These are phyloP conservation scores for Neonectria coccinea DNA, from an alignment of 2,329 filamentous ascomycete species.

Conservation along the genomic window DNA sequence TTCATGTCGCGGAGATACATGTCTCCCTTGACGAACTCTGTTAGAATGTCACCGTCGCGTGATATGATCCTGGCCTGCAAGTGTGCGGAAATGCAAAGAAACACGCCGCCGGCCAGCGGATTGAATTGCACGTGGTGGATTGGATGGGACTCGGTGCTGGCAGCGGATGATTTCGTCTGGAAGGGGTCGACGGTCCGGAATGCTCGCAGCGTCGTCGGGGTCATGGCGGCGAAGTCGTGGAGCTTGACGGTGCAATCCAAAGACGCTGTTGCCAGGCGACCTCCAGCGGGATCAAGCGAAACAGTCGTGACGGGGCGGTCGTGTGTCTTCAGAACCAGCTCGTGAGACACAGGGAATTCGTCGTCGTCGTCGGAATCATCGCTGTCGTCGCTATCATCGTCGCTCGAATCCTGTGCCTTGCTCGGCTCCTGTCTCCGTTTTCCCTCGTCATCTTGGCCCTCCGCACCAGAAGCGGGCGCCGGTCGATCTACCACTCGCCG, in stretches of 20 bases:
- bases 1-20: conserved; percentile 99
- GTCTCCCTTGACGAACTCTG: conserved; percentile 95
- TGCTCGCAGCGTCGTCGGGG: conserved; percentile 90
- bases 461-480: conserved; percentile 20
- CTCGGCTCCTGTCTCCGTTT: conserved; percentile 32
- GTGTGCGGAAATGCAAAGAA: conserved; percentile 89
- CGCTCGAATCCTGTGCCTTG: conserved; percentile 58
- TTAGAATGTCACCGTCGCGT: conserved; percentile 86
- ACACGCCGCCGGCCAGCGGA: conserved; percentile 79
- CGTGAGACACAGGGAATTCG: conserved; percentile 92
- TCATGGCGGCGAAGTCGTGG: conserved; percentile 96
- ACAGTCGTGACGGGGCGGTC: conserved; percentile 87
- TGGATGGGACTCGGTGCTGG: conserved; percentile 84
- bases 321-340: conserved; percentile 92
- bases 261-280: conserved; percentile 88
- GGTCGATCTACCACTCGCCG: conserved; percentile 64
- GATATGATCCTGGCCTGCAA: conserved; percentile 91
- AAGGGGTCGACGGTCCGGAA: conserved; percentile 94
- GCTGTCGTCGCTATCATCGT: conserved; percentile 61
- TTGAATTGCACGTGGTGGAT: conserved; percentile 91
- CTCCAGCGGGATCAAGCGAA: conserved; percentile 86
- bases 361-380: conserved; percentile 78
- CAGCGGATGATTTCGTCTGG: conserved; percentile 74
- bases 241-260: conserved; percentile 92
- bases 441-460: conserved; percentile 28